Evolutionary conservation across 2,329 filamentous ascomycete genomes (phyloP), one percentile per base, ranked within the genome.

Genomic region (Diplocarpon rosae): DNA sequence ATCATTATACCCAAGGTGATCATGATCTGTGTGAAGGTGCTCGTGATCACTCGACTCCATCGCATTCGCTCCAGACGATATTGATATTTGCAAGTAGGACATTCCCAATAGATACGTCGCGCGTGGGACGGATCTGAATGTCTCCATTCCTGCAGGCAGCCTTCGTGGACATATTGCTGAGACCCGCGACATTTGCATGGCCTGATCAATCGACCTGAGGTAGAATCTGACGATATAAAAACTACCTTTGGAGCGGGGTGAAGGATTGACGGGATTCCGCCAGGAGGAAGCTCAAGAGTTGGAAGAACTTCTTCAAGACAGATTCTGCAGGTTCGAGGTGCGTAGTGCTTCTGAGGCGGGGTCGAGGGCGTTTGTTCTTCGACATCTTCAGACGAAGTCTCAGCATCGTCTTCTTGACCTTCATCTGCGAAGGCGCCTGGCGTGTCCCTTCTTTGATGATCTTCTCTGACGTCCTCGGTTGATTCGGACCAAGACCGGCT

Each of bases 181-280:
- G 85, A 86, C 42, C 92, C 92, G 67, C 86, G 93, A 73, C 92
- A 98, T 66, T 82, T 80, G 71, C 92, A 98, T 30, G 92, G 92
- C 43, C 84, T 83, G 56, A 96, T 75, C 24, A 98, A 70, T 40
- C 87, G 80, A 32, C 86, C 86, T 27, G 83, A 73, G 52, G 81
- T 73, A 6, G 78, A 72, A 52, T 86, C 84, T 49, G 84, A 76
- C 17, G 85, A 89, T 41, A 80, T 73, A 59, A 94, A 95, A 15
- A 71, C 70, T 37, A 83, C 76, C 39, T 71, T 69, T 14, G 76
- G 73, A 34, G 61, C 61, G 24, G 72, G 65, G 52, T 78, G 72
- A 35, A 83, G 63, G 42, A 78, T 71, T 17, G 68, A 67, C 17
- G 77, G 73, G 16, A 78, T 57, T 46, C 66, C 69, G 46, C 76